Percentiles rank a stretch among this genome's conserved stretches.
Conservation (phyloP, 768 basidiomycete genomes). For the Trametes cingulata region DNA sequence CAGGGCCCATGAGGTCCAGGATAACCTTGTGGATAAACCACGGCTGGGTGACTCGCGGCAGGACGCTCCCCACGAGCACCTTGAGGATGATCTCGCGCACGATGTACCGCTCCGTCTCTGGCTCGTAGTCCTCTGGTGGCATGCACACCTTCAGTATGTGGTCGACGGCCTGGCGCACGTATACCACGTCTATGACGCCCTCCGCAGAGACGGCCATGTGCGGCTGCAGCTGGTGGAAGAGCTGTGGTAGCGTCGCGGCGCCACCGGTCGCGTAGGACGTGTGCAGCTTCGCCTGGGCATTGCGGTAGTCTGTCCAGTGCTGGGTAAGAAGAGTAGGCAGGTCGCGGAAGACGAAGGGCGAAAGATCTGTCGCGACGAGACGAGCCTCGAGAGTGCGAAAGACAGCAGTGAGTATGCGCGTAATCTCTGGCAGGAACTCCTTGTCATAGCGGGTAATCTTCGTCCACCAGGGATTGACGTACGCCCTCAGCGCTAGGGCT, state of each 20-base stretch:
- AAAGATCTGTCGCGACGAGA: conserved; percentile 52
- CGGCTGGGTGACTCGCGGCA: conserved; percentile 75
- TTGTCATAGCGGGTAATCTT: conserved; percentile 83
- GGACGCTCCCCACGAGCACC: conserved; percentile 64
- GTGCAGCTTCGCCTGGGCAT: conserved; percentile 57
- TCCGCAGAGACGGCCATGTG: conserved; percentile 77
- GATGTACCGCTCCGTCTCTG: conserved; percentile 79
- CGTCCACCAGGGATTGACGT: conserved; percentile 84
- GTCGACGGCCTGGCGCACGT: conserved; percentile 79
- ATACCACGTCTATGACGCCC: conserved; percentile 69
- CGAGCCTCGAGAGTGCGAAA: conserved; percentile 63
- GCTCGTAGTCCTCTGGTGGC: conserved; percentile 74
- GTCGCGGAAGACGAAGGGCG: conserved; percentile 60
- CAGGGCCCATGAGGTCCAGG: conserved; percentile 62
- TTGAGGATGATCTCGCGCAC: conserved; percentile 83
- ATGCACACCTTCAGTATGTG: conserved; percentile 72
- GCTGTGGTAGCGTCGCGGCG: conserved; percentile 56
- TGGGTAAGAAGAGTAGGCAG: conserved; percentile 67
- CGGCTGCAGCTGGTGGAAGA: conserved; percentile 83
- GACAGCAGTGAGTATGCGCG: conserved; percentile 56
- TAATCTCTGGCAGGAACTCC: conserved; percentile 74
- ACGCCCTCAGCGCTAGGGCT: conserved; percentile 77
- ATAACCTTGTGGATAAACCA: conserved; percentile 85
- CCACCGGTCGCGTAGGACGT: conserved; percentile 74
- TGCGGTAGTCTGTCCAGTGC: conserved; percentile 79